Evolutionary conservation across 192 early-diverging fungal species (phyloP).

Genomic region (Rhizophagus clarus): DNA sequence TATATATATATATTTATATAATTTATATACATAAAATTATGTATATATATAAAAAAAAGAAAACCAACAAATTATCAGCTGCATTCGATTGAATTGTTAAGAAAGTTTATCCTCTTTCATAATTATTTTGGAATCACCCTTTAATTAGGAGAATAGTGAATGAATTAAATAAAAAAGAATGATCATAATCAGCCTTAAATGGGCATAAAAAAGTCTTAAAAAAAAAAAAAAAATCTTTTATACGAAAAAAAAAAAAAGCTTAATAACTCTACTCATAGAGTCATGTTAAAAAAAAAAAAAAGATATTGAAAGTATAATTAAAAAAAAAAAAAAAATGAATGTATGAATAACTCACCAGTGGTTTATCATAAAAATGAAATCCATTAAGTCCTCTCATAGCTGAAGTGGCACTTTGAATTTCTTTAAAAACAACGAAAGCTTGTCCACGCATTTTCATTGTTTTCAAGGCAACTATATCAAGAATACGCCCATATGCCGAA

Average conservation of each 20-base stretch:
- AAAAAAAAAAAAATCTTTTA: slow-evolving; percentile 4
- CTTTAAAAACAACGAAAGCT: slow-evolving; percentile 88
- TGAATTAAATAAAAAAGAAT: slow-evolving; percentile 22
- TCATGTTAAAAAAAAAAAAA: not conserved
- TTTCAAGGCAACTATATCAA: slow-evolving; percentile 86
- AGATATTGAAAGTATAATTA: not conserved
- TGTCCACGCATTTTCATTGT: slow-evolving; percentile 88
- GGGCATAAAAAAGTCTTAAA: not conserved
- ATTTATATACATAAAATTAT: not conserved
- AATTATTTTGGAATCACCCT: not conserved
- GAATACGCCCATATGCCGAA: slow-evolving; percentile 80
- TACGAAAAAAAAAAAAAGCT: not conserved
- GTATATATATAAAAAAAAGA: not conserved
- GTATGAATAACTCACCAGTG: slow-evolving; percentile 73
- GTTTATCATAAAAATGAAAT: slow-evolving; percentile 79
- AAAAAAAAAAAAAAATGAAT: no score
- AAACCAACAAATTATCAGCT: not conserved
- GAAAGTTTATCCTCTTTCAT: not conserved
- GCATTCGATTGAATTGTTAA: not conserved
- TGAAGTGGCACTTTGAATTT: slow-evolving; percentile 82
- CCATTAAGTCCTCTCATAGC: slow-evolving; percentile 89
- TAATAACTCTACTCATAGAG: no score
- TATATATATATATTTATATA: not conserved
- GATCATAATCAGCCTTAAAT: slow-evolving; percentile 10
- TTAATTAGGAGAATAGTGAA: no score